Evolutionary conservation across 2,329 filamentous ascomycete species (phyloP), one percentile per base, ranked within the genome.

Genomic region (Amylocarpus encephaloides): DNA sequence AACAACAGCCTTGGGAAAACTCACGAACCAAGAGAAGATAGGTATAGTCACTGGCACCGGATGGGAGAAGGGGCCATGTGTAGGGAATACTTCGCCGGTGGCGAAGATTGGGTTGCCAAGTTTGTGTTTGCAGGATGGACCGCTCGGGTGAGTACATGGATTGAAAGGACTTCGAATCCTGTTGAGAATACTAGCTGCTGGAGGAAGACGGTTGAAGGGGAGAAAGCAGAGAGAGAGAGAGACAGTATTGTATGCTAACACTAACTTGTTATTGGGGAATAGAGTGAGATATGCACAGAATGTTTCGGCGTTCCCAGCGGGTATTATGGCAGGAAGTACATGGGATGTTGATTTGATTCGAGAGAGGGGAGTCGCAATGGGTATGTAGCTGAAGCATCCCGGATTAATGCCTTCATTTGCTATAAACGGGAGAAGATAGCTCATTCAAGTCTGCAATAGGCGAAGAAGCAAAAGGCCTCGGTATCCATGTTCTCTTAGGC

Each of bases 101-200:
- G 65, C 68, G 16, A 69, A 72, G n/a, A 80, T 82, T 59, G 74
- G 75, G 50, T 92, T 89, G 61, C 88, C 87, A 0, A 76, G 79
- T 43, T 71, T 92, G 30, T 93, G 87, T 67, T 71, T 93, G 26
- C 87, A 93, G 62, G 88, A 95, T 62, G 86, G 87, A 0, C 88
- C 89, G 0, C 71, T 91, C 2, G 88, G 88, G 60, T 62, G 43
- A 35, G 58, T 59, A 15, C 30, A 16, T n/a, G 22, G 22, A 26
- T 7, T 7, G 7, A 26, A 7, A 26, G 7, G 7, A 7, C 22
- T n/a, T n/a, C n/a, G n/a, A n/a, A n/a, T n/a, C n/a, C n/a, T n/a
- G n/a, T n/a, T n/a, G n/a, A n/a, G n/a, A n/a, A n/a, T n/a, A n/a
- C n/a, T n/a, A n/a, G n/a, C n/a, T n/a, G n/a, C n/a, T n/a, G n/a